These are phyloP conservation scores for Graphium sp. DNA, from an alignment of 2,329 filamentous ascomycete species.

Conservation along the genomic window DNA sequence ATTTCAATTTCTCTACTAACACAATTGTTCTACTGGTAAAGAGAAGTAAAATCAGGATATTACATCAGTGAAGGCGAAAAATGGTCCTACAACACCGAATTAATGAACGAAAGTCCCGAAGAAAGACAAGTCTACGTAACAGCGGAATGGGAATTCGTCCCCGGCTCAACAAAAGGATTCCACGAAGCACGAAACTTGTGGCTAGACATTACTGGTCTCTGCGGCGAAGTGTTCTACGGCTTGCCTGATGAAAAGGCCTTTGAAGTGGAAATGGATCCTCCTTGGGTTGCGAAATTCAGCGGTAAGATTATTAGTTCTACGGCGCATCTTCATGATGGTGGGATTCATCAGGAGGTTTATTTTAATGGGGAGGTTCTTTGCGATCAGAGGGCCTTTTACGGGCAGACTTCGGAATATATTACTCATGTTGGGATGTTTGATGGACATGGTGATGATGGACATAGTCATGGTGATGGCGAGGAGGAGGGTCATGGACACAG, in stretches of 20 bases:
- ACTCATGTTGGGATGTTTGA: constrained; percentile 5
- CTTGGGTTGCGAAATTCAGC: constrained; percentile 1
- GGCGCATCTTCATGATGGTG: constrained; percentile 5
- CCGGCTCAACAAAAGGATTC: constrained; percentile 5
- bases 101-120: constrained; percentile 8
- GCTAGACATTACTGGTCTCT: constrained; percentile 11
- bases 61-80: constrained; percentile 5
- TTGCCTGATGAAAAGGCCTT: constrained; percentile 1
- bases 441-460: constrained; percentile 1
- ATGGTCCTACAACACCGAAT: constrained; percentile 6
- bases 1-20: background rate
- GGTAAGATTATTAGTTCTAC: constrained; percentile 1
- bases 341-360: constrained; percentile 1
- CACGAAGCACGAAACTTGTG: constrained; percentile 7
- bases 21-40: background rate
- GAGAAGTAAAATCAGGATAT: background rate
- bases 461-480: background rate
- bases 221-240: constrained; percentile 7
- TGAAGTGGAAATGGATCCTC: background rate
- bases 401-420: constrained; percentile 2
- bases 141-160: constrained; percentile 9
- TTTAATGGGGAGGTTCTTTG: constrained; percentile 3
- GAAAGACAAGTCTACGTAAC: constrained; percentile 7
- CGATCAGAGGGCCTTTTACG: constrained; percentile 1
- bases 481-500: too few relatives aligned